Evolutionary conservation across 2,329 filamentous ascomycete species (phyloP).

Genomic region (Colletotrichum sp.): DNA sequence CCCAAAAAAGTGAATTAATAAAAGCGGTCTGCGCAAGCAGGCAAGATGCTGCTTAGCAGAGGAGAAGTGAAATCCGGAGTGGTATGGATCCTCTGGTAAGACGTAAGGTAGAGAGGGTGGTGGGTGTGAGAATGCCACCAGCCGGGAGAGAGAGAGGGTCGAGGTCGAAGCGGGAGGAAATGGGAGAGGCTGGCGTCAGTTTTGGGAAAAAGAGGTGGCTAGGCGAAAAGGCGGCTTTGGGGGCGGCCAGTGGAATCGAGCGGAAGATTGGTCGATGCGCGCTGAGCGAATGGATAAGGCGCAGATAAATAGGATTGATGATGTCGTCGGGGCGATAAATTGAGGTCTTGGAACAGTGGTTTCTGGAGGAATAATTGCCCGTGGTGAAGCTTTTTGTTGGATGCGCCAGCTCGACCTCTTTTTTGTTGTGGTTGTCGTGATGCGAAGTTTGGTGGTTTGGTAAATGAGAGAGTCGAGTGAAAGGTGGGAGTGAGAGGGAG

Average conservation of each 20-base stretch:
- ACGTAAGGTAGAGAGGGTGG: not conserved
- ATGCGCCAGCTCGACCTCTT: not conserved
- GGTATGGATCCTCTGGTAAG: not conserved
- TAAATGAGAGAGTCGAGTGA: not conserved
- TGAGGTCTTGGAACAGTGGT: not conserved
- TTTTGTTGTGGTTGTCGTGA: not conserved
- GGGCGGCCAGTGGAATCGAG: not conserved
- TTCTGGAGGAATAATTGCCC: not conserved
- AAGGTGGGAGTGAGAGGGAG: not conserved
- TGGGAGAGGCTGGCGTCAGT: conserved; percentile 16
- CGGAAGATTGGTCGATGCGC: conserved; percentile 7
- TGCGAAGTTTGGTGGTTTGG: not conserved
- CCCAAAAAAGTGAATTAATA: conserved; percentile 6
- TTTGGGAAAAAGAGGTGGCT: conserved; percentile 17
- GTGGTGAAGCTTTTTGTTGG: not conserved
- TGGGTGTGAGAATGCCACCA: not conserved
- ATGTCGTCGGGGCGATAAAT: not conserved
- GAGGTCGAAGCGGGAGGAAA: conserved; percentile 1
- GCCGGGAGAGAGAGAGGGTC: not conserved
- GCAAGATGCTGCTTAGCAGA: conserved; percentile 10
- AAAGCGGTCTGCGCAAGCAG: conserved; percentile 15
- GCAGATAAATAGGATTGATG: not conserved
- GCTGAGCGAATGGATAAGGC: not conserved
- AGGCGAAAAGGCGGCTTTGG: conserved; percentile 17
- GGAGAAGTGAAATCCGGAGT: not conserved